Percentiles rank a stretch among this genome's conserved stretches.
Evolutionary conservation across 1,284 basidiomycete species (phyloP).

Genomic region (Ustilago cynodontis): DNA sequence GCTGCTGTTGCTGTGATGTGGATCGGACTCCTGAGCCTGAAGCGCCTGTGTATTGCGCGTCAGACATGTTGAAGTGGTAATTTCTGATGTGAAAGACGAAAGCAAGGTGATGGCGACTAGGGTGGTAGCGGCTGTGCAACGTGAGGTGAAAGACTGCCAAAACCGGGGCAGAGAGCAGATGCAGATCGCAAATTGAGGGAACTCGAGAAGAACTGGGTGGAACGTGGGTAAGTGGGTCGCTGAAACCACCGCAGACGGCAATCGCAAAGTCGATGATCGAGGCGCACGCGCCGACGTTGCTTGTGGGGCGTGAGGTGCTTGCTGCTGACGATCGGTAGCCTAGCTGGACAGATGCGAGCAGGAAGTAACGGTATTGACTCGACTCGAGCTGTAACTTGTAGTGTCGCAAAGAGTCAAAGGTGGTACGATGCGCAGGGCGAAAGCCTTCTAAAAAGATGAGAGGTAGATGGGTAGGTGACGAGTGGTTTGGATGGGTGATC

Average conservation of each 20-base stretch:
- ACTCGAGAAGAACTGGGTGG: neutral
- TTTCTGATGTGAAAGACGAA: neutral
- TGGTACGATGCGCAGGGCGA: neutral
- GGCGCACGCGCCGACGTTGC: too few relatives aligned
- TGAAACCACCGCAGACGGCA: neutral
- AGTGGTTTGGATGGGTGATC: too few relatives aligned
- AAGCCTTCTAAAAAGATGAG: neutral
- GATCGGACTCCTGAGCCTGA: conserved; percentile 15
- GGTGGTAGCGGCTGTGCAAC: neutral
- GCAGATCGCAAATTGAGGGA: neutral
- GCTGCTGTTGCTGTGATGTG: conserved; percentile 12
- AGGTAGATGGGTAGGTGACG: neutral
- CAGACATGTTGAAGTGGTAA: neutral
- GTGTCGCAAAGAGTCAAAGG: neutral
- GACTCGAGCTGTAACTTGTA: too few relatives aligned
- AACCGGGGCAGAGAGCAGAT: neutral
- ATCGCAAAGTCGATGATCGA: neutral
- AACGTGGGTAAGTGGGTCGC: too few relatives aligned
- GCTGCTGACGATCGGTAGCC: neutral
- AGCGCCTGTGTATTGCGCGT: neutral
- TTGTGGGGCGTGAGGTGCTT: too few relatives aligned
- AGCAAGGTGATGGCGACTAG: neutral
- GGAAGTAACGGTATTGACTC: too few relatives aligned
- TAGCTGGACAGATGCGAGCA: neutral
- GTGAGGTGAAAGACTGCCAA: neutral